Evolutionary conservation across 495 filamentous ascomycete species (phyloP).

Genomic region (Penicillium silybi): DNA sequence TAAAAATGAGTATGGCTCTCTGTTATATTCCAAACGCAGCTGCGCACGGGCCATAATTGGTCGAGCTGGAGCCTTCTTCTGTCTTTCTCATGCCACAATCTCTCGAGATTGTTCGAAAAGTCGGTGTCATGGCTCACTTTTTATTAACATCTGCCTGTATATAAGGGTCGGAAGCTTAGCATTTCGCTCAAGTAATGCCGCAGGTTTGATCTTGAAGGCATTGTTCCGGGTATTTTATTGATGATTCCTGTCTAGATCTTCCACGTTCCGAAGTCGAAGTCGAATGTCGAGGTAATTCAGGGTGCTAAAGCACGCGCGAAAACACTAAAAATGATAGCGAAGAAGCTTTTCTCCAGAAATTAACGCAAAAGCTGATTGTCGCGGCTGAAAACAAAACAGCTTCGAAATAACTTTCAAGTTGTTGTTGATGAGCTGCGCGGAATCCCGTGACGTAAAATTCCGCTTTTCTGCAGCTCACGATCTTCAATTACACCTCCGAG

Average conservation of each 20-base stretch:
- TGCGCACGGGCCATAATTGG: too few relatives aligned
- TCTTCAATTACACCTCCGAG: neutral
- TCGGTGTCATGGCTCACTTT: too few relatives aligned
- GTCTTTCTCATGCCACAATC: too few relatives aligned
- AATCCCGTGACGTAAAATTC: conserved; percentile 27
- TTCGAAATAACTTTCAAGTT: neutral
- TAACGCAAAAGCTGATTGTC: conserved; percentile 11
- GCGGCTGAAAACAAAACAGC: conserved; percentile 1
- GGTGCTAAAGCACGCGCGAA: conserved; percentile 62
- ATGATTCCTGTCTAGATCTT: conserved; percentile 38
- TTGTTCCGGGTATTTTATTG: conserved; percentile 3
- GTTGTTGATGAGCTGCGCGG: neutral
- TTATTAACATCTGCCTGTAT: too few relatives aligned
- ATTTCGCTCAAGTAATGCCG: too few relatives aligned
- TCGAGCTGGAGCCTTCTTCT: too few relatives aligned
- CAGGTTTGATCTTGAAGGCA: neutral
- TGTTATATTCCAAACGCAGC: too few relatives aligned
- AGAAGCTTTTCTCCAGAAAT: conserved; percentile 24
- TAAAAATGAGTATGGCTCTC: too few relatives aligned
- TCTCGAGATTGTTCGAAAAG: too few relatives aligned
- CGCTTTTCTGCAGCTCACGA: conserved; percentile 5
- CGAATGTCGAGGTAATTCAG: conserved; percentile 57
- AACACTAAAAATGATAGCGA: conserved; percentile 38
- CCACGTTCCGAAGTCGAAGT: conserved; percentile 62
- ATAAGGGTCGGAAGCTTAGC: too few relatives aligned